These are phyloP conservation scores for Coemansia interrupta DNA, from an alignment of 192 early-diverging fungal species.

Conservation along the genomic window DNA sequence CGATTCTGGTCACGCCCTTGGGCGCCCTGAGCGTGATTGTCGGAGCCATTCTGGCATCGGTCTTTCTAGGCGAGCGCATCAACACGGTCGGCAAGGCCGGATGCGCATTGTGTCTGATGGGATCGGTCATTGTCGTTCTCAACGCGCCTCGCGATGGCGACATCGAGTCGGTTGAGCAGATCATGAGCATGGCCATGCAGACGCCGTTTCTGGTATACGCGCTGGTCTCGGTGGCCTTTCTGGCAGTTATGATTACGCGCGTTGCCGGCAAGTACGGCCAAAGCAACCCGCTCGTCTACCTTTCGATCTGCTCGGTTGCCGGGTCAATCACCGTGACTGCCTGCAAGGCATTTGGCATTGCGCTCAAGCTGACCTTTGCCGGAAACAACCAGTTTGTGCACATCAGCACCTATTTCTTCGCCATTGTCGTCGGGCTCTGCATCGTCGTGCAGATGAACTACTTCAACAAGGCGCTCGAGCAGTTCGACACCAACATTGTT, in stretches of 20 bases:
- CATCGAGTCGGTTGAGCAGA: slow-evolving; percentile 78
- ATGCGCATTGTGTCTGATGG: slow-evolving; percentile 84
- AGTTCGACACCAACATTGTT: slow-evolving; percentile 87
- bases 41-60: slow-evolving; percentile 79
- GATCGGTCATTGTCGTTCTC: slow-evolving; percentile 81
- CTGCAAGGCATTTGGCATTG: slow-evolving; percentile 91
- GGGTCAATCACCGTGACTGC: slow-evolving; percentile 91
- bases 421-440: slow-evolving; percentile 69
- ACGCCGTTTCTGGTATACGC: slow-evolving; percentile 82
- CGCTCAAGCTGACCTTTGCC: slow-evolving; percentile 86
- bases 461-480: slow-evolving; percentile 93
- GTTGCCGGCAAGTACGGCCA: slow-evolving; percentile 80
- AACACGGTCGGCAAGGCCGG: slow-evolving; percentile 81
- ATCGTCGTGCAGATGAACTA: slow-evolving; percentile 97
- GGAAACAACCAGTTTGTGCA: slow-evolving; percentile 90
- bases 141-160: slow-evolving; percentile 82
- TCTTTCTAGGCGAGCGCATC: slow-evolving; percentile 86
- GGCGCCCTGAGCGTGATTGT: slow-evolving; percentile 88
- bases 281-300: slow-evolving; percentile 77
- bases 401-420: slow-evolving; percentile 86
- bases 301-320: slow-evolving; percentile 94
- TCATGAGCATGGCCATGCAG: slow-evolving; percentile 74
- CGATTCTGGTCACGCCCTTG: slow-evolving; percentile 91
- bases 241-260: slow-evolving; percentile 74
- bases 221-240: slow-evolving; percentile 59